Evolutionary conservation across 345 rosid species (phyloP).

Genomic region (Eutrema yunnanense): DNA sequence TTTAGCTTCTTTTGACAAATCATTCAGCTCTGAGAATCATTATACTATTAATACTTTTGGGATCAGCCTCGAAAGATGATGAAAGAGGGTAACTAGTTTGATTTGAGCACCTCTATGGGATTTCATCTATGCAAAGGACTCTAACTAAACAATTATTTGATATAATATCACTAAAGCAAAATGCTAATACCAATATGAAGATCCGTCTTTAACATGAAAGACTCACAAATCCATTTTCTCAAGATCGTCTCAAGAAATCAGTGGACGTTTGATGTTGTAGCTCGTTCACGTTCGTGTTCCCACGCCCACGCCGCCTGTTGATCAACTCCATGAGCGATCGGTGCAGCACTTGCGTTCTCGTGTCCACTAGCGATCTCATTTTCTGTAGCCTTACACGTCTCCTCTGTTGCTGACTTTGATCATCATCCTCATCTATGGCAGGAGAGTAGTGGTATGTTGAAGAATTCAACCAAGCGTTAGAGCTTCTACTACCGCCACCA

Average conservation of each 20-base stretch:
- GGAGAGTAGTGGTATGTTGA: conserved; percentile 29
- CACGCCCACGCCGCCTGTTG: conserved; percentile 47
- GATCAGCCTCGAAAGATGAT: not conserved
- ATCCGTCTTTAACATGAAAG: not conserved
- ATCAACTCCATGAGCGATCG: conserved; percentile 68
- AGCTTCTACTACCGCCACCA: conserved; percentile 44
- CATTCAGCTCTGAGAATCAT: conserved; percentile 41
- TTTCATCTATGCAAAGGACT: not conserved
- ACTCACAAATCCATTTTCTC: conserved; percentile 7
- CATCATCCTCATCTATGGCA: conserved; percentile 8
- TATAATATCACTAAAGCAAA: not conserved
- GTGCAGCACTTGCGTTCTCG: conserved; percentile 71
- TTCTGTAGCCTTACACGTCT: conserved; percentile 29
- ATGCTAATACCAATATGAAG: conserved; percentile 6
- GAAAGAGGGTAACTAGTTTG: not conserved
- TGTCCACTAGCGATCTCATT: conserved; percentile 55
- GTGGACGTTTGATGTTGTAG: conserved; percentile 11
- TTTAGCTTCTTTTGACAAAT: conserved; percentile 62
- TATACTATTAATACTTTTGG: not conserved
- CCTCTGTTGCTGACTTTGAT: conserved; percentile 23
- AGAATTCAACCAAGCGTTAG: conserved; percentile 41
- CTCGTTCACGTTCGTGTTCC: conserved; percentile 1
- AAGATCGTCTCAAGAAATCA: conserved; percentile 18
- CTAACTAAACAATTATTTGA: not conserved
- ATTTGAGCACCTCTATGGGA: conserved; percentile 33